These are phyloP conservation scores for Aspergillus conjunctus DNA, from an alignment of 495 filamentous ascomycete genomes.

Conservation along the genomic window DNA sequence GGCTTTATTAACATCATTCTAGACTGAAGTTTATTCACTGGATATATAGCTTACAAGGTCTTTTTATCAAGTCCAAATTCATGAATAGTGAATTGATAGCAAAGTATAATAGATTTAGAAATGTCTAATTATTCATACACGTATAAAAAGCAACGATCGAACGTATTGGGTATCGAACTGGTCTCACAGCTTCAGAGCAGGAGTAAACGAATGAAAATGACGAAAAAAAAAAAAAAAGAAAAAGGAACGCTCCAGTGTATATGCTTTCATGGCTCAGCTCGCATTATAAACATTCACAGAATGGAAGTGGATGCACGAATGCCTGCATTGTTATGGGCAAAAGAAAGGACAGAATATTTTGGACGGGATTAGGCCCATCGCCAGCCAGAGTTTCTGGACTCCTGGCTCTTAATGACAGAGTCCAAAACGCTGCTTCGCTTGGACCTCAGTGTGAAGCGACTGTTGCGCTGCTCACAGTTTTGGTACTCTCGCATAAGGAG, in stretches of 20 bases:
- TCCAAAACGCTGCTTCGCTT: conserved; percentile 28
- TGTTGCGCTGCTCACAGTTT: conserved; percentile 22
- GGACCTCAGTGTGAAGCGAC: conserved; percentile 16
- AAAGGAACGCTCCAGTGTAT: background rate
- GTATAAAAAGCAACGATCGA: background rate
- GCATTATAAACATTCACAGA: background rate
- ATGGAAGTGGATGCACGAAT: background rate
- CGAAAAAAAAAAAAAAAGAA: background rate
- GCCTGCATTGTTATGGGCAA: background rate
- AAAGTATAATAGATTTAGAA: too few species aligned
- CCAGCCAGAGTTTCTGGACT: conserved; percentile 39
- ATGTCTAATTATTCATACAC: background rate
- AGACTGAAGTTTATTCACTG: too few species aligned
- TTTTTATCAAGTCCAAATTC: too few species aligned
- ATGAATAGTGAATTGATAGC: too few species aligned
- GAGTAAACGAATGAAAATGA: background rate
- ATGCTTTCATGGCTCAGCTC: conserved; percentile 4
- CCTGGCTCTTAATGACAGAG: conserved; percentile 35
- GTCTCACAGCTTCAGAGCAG: background rate
- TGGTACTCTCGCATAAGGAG: conserved; percentile 49
- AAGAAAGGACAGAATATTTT: background rate
- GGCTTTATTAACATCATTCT: too few species aligned
- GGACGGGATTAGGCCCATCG: conserved; percentile 35
- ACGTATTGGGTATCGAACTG: conserved; percentile 2
- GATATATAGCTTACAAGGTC: too few species aligned